A percentile compares a stretch with the other conserved stretches of the same genome.
Evolutionary conservation across 768 basidiomycete species (phyloP).

Genomic region (Lentinus brumalis): DNA sequence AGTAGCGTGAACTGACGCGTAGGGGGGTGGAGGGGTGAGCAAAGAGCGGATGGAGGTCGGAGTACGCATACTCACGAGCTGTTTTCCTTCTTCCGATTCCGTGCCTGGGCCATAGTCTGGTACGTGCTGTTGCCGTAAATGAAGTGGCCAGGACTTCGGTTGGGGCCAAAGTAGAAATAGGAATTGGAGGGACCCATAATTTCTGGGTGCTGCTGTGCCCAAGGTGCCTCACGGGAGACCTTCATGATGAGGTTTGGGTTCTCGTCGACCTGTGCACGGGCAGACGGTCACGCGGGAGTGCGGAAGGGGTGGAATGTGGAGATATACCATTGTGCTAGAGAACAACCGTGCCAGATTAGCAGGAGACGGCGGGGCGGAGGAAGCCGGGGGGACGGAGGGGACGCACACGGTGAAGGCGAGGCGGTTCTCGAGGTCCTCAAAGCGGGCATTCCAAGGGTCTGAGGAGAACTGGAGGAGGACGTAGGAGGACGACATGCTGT

Average conservation of each 20-base stretch:
- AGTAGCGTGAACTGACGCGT: constrained; percentile 67
- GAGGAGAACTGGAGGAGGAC: constrained; percentile 66
- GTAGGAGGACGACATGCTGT: constrained; percentile 41
- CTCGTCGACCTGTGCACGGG: constrained; percentile 48
- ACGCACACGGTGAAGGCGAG: constrained; percentile 72
- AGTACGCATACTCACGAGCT: constrained; percentile 56
- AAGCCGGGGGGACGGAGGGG: not conserved
- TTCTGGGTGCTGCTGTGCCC: constrained; percentile 66
- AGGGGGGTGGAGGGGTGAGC: not conserved
- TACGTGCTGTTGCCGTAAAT: constrained; percentile 67
- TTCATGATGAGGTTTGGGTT: constrained; percentile 65
- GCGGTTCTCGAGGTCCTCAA: constrained; percentile 64
- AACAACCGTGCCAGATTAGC: constrained; percentile 8
- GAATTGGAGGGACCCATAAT: constrained; percentile 84
- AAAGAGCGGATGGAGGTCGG: not conserved
- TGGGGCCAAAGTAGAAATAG: constrained; percentile 76
- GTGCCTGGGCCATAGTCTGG: constrained; percentile 56
- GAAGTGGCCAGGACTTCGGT: constrained; percentile 58
- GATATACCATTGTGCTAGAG: constrained; percentile 18
- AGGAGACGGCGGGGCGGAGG: not conserved
- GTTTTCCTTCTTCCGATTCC: constrained; percentile 57
- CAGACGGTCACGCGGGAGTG: not conserved
- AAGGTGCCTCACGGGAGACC: constrained; percentile 62
- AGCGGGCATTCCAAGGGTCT: constrained; percentile 60
- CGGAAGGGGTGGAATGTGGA: not conserved